These are phyloP conservation scores for Pneumocystis murina DNA, from an alignment of 1,139 yeast genomes.

Conservation along the genomic window DNA sequence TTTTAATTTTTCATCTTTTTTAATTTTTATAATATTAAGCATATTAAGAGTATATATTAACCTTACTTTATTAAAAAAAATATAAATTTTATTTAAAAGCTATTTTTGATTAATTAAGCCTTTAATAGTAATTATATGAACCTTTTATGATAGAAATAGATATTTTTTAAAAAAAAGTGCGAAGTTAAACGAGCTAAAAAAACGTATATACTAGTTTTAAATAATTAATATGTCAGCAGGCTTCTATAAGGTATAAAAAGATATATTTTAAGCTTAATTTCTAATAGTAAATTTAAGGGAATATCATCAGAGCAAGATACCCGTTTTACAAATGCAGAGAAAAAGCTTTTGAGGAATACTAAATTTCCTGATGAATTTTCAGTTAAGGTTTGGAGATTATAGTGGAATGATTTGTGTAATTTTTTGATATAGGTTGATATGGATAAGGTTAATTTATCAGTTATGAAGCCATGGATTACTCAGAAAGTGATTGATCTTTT, in stretches of 20 bases:
- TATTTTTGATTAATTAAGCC: background rate
- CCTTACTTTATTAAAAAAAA: background rate
- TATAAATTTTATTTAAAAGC: background rate
- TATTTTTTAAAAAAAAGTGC: background rate
- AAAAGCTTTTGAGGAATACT: constrained; percentile 4
- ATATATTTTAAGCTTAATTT: background rate
- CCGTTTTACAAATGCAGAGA: constrained; percentile 8
- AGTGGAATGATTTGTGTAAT: background rate
- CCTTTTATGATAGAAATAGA: background rate
- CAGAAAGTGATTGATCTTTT: constrained; percentile 9
- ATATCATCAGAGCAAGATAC: constrained; percentile 7
- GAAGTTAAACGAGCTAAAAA: background rate
- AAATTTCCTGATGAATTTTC: constrained; percentile 6
- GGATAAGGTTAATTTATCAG: constrained; percentile 13
- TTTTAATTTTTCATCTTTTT: too few relatives aligned
- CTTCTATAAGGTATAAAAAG: background rate
- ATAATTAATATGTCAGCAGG: background rate
- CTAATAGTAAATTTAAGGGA: background rate
- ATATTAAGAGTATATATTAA: too few relatives aligned
- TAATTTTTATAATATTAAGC: too few relatives aligned
- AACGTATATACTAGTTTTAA: background rate
- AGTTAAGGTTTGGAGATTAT: background rate
- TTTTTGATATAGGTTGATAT: constrained; percentile 10
- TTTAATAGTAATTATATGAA: background rate
- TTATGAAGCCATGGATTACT: constrained; percentile 15